phyloP scores from a whole-genome alignment of 1,139 yeast species.

The Wickerhamomyces sp. region DNA sequence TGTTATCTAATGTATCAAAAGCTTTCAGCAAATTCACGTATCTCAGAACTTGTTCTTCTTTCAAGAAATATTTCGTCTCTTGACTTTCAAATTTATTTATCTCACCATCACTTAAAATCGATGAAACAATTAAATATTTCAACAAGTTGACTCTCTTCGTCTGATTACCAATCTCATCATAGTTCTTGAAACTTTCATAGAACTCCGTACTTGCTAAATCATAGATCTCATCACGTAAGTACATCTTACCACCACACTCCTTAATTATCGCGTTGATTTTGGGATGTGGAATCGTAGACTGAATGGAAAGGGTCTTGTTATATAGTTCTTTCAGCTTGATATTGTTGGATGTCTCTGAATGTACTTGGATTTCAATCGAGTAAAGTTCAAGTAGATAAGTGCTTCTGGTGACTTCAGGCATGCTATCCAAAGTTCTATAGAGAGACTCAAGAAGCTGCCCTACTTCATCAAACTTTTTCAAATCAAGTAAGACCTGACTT shows the following conservation, averaged over 20 bases:
- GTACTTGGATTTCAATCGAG: slow-evolving; percentile 58
- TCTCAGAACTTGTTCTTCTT: slow-evolving; percentile 31
- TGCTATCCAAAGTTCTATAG: slow-evolving; percentile 34
- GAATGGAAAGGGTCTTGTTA: slow-evolving; percentile 40
- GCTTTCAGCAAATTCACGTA: slow-evolving; percentile 33
- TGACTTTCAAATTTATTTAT: slow-evolving; percentile 34
- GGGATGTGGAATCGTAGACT: slow-evolving; percentile 73
- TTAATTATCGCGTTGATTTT: slow-evolving; percentile 62
- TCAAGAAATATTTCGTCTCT: slow-evolving; percentile 39
- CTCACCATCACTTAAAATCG: slow-evolving; percentile 55
- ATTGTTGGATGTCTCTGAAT: slow-evolving; percentile 34
- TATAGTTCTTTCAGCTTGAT: slow-evolving; percentile 43
- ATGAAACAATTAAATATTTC: slow-evolving; percentile 58
- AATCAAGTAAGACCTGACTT: slow-evolving; percentile 43
- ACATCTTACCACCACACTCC: slow-evolving; percentile 72
- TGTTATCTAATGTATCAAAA: slow-evolving; percentile 32
- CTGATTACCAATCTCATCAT: slow-evolving; percentile 73
- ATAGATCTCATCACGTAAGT: slow-evolving; percentile 56
- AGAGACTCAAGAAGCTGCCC: slow-evolving; percentile 35
- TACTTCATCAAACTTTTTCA: slow-evolving; percentile 34
- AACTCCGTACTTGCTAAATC: slow-evolving; percentile 59
- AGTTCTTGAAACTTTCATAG: slow-evolving; percentile 69
- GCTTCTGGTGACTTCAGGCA: slow-evolving; percentile 39
- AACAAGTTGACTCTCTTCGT: slow-evolving; percentile 45
- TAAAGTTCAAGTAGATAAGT: slow-evolving; percentile 54